A percentile compares a stretch with the other conserved stretches of the same genome.
These are phyloP conservation scores for Microbotryum silenes-acaulis DNA, from an alignment of 1,284 basidiomycete genomes.

Conservation along the genomic window DNA sequence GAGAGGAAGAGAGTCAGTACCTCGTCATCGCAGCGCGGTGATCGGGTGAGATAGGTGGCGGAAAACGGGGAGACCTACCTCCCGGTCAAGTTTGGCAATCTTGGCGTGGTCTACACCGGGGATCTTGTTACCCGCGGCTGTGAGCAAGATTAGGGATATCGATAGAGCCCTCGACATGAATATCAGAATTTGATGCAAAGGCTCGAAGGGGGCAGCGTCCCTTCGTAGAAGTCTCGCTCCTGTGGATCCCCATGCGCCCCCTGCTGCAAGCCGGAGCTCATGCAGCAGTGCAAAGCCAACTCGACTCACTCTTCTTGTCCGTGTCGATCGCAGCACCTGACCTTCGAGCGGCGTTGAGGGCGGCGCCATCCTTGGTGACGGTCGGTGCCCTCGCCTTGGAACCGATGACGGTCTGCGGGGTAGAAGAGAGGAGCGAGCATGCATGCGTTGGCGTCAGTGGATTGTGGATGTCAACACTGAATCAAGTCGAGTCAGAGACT, in stretches of 20 bases:
- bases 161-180: background rate
- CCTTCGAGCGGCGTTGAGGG: slow-evolving; percentile 41
- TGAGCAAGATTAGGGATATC: too few species aligned
- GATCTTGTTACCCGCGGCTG: slow-evolving; percentile 29
- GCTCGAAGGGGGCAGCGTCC: too few species aligned
- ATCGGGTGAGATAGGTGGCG: background rate
- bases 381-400: slow-evolving; percentile 59
- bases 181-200: background rate
- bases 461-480: background rate
- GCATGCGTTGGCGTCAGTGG: background rate
- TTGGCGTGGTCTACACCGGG: slow-evolving; percentile 75
- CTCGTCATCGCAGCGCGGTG: background rate
- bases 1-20: background rate
- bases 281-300: background rate
- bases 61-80: slow-evolving; percentile 38
- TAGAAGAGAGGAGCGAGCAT: background rate
- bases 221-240: background rate
- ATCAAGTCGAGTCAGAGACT: background rate
- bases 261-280: background rate
- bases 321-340: slow-evolving; percentile 45
- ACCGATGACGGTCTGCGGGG: slow-evolving; percentile 60
- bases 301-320: slow-evolving; percentile 42
- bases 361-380: slow-evolving; percentile 38
- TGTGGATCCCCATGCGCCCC: background rate
- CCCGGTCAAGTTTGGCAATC: slow-evolving; percentile 86